A percentile compares a stretch with the other conserved stretches of the same genome.
Evolutionary conservation across 2,329 filamentous ascomycete genomes (phyloP).

Genomic region (Curvularia verruculosa): DNA sequence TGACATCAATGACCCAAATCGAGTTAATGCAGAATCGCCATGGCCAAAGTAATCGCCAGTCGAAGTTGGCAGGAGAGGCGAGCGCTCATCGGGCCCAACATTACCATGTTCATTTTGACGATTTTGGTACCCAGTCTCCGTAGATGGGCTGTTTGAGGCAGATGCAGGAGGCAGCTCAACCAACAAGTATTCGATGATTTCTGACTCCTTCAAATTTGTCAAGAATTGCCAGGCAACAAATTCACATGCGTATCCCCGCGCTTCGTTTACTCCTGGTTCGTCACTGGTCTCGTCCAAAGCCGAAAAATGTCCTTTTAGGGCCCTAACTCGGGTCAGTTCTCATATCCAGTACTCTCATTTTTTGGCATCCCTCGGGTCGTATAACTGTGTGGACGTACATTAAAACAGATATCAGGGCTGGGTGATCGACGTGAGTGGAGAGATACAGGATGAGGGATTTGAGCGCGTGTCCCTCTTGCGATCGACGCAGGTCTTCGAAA

Average conservation of each 20-base stretch:
- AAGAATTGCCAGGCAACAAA: constrained; percentile 82
- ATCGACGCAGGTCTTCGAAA: constrained; percentile 76
- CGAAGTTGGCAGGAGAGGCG: constrained; percentile 32
- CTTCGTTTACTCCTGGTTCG: constrained; percentile 69
- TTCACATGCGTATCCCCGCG: constrained; percentile 76
- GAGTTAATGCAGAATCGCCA: constrained; percentile 41
- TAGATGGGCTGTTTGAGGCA: constrained; percentile 21
- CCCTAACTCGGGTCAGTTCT: constrained; percentile 55
- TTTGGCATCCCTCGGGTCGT: neutral
- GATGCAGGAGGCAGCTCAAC: constrained; percentile 66
- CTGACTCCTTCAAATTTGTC: constrained; percentile 71
- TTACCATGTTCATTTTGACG: constrained; percentile 21
- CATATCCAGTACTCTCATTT: neutral
- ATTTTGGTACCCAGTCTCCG: constrained; percentile 11
- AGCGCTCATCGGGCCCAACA: constrained; percentile 27
- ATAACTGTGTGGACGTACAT: constrained; percentile 60
- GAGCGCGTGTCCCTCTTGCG: constrained; percentile 63
- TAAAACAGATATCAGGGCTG: constrained; percentile 72
- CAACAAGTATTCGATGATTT: constrained; percentile 75
- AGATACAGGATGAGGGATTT: constrained; percentile 70
- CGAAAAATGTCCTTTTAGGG: constrained; percentile 75
- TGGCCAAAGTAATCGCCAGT: constrained; percentile 34
- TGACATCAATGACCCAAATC: constrained; percentile 67
- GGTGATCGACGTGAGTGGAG: constrained; percentile 67
- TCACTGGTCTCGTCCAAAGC: constrained; percentile 62